A percentile compares a stretch with the other conserved stretches of the same genome.
Evolutionary conservation across 805 yeast genomes (phyloP).

Genomic region (Candida lessepsii): DNA sequence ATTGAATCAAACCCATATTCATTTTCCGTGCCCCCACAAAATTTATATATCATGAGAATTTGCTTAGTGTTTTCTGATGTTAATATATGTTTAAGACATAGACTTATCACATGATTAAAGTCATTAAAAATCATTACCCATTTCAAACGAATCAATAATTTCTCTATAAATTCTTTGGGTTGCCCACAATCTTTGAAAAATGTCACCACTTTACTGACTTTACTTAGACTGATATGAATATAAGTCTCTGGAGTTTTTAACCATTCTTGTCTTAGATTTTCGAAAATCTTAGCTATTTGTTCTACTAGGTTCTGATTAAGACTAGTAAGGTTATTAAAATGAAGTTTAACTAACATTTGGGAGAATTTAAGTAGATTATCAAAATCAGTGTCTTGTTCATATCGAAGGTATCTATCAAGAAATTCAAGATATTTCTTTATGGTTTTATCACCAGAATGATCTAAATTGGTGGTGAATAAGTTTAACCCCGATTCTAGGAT

Average conservation of each 20-base stretch:
- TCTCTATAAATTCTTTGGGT: conserved; percentile 17
- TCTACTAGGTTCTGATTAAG: conserved; percentile 15
- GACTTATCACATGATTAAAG: conserved; percentile 20
- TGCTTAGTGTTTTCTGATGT: conserved; percentile 14
- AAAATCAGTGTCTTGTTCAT: background rate
- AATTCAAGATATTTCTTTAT: conserved; percentile 14
- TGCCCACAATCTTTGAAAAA: conserved; percentile 22
- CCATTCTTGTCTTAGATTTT: conserved; percentile 19
- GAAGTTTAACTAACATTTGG: conserved; percentile 21
- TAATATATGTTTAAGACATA: conserved; percentile 22
- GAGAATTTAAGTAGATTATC: conserved; percentile 16
- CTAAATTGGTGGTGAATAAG: conserved; percentile 20
- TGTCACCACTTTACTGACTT: conserved; percentile 19
- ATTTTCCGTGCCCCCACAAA: conserved; percentile 18
- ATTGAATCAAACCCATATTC: conserved; percentile 23
- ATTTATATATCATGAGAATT: conserved; percentile 18
- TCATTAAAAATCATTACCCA: conserved; percentile 33
- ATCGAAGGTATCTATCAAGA: conserved; percentile 10
- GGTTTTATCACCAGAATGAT: conserved; percentile 7
- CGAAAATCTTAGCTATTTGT: conserved; percentile 18
- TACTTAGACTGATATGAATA: conserved; percentile 13
- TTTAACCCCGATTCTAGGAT: conserved; percentile 26
- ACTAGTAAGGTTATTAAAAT: conserved; percentile 16
- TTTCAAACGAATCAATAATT: conserved; percentile 21
- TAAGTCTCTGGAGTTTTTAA: conserved; percentile 16